Percentiles rank a stretch among this genome's conserved stretches.
These are phyloP conservation scores for Didymosphaeria variabile DNA, from an alignment of 2,329 filamentous ascomycete genomes.

Conservation along the genomic window DNA sequence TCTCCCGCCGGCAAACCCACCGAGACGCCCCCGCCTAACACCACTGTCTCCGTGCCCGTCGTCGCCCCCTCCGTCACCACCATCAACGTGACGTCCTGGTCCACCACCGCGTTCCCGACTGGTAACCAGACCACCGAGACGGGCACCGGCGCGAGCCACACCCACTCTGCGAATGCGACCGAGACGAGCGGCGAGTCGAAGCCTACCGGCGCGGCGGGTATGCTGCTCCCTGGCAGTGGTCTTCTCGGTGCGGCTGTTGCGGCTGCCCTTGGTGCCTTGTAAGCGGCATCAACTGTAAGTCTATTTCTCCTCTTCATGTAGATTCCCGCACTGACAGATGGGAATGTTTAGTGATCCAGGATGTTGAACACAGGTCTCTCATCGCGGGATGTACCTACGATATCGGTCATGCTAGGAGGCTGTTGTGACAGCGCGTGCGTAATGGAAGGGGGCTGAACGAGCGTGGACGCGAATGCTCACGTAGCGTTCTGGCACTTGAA, in stretches of 20 bases:
- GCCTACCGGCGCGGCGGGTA: neutral
- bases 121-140: neutral
- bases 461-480: neutral
- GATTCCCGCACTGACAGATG: neutral
- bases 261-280: constrained; percentile 7
- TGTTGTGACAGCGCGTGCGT: neutral
- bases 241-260: constrained; percentile 8
- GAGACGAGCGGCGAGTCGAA: neutral
- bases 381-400: neutral
- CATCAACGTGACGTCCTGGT: constrained; percentile 1
- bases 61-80: neutral
- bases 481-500: constrained; percentile 1
- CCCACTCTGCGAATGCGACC: neutral
- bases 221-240: neutral
- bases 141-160: neutral
- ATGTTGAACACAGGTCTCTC: neutral
- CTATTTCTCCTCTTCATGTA: neutral
- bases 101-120: neutral
- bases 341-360: neutral
- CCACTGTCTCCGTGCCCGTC: constrained; percentile 1
- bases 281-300: neutral
- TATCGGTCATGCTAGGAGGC: constrained; percentile 1
- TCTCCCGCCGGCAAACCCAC: neutral
- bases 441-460: neutral
- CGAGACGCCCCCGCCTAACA: neutral